phyloP scores from a whole-genome alignment of 2,329 filamentous ascomycete genomes.

The Fusarium anguioides region DNA sequence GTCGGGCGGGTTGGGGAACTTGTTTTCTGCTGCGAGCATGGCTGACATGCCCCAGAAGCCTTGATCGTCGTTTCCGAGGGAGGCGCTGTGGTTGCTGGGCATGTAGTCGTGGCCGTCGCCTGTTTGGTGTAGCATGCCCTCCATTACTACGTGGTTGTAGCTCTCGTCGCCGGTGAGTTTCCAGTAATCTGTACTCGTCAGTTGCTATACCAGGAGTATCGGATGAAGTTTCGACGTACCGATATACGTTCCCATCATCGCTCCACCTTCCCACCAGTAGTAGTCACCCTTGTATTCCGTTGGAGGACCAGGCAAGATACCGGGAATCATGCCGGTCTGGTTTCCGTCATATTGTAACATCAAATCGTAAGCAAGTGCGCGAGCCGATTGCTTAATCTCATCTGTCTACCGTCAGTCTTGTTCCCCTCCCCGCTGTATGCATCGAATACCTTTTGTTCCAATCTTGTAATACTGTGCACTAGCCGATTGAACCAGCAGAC shows the following conservation, averaged over 20 bases:
- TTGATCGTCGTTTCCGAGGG: slow-evolving; percentile 76
- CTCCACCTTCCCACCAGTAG: slow-evolving; percentile 81
- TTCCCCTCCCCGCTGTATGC: fast-evolving
- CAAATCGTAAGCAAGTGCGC: slow-evolving; percentile 61
- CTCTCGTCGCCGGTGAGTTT: slow-evolving; percentile 71
- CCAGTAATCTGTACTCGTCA: slow-evolving; percentile 66
- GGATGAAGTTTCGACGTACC: slow-evolving; percentile 44
- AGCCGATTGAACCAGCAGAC: slow-evolving; percentile 28
- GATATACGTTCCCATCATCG: slow-evolving; percentile 74
- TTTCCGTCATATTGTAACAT: slow-evolving; percentile 65
- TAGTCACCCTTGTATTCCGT: slow-evolving; percentile 61
- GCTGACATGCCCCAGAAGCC: slow-evolving; percentile 76
- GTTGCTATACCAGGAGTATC: fast-evolving
- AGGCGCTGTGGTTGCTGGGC: slow-evolving; percentile 68
- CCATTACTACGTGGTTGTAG: slow-evolving; percentile 69
- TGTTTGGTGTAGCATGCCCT: slow-evolving; percentile 68
- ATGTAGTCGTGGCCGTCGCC: slow-evolving; percentile 69
- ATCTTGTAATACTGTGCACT: slow-evolving; percentile 47
- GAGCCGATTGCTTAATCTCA: slow-evolving; percentile 59
- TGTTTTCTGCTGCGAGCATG: slow-evolving; percentile 73
- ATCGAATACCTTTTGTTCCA: slow-evolving; percentile 45
- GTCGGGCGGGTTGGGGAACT: slow-evolving; percentile 68
- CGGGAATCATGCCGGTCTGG: slow-evolving; percentile 62
- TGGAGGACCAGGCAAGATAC: slow-evolving; percentile 68
- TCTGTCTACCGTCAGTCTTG: slow-evolving; percentile 44